These are phyloP conservation scores for Calcarisporium arbuscula DNA, from an alignment of 2,329 filamentous ascomycete species.

Conservation along the genomic window DNA sequence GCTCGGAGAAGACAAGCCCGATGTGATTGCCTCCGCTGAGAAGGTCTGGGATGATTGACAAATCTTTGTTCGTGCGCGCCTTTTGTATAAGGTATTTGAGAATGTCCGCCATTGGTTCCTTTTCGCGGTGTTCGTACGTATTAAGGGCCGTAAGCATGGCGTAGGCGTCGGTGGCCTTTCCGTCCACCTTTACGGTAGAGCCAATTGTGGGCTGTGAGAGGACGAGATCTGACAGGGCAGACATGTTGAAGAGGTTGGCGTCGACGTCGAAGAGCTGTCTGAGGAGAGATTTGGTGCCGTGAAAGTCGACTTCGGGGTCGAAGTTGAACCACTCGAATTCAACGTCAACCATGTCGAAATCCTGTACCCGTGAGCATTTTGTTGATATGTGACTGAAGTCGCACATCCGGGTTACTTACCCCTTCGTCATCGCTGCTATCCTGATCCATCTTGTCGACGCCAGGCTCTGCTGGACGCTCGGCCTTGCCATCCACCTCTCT, in stretches of 20 bases:
- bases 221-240: conserved; percentile 77
- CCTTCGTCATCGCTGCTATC: conserved; percentile 51
- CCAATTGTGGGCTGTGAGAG: conserved; percentile 81
- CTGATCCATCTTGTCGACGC: conserved; percentile 43
- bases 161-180: conserved; percentile 86
- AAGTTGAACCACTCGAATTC: conserved; percentile 99
- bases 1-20: conserved; percentile 83
- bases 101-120: conserved; percentile 64
- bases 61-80: conserved; percentile 44
- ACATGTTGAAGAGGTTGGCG: conserved; percentile 78
- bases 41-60: conserved; percentile 53
- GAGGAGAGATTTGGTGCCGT: conserved; percentile 83
- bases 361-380: conserved; percentile 40
- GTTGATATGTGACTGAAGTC: too few relatives aligned
- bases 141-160: conserved; percentile 88
- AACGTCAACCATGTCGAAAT: conserved; percentile 86
- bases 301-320: conserved; percentile 82
- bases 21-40: conserved; percentile 53
- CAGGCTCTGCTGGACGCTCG: conserved; percentile 31
- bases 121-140: conserved; percentile 69
- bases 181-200: conserved; percentile 95
- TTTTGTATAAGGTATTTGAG: conserved; percentile 62
- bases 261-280: conserved; percentile 92
- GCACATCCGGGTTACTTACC: conserved; percentile 15
- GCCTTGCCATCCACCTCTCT: conserved; percentile 40